Base-by-base conservation (phyloP, 805 yeast genomes). In the Yarrowia porcina region DNA sequence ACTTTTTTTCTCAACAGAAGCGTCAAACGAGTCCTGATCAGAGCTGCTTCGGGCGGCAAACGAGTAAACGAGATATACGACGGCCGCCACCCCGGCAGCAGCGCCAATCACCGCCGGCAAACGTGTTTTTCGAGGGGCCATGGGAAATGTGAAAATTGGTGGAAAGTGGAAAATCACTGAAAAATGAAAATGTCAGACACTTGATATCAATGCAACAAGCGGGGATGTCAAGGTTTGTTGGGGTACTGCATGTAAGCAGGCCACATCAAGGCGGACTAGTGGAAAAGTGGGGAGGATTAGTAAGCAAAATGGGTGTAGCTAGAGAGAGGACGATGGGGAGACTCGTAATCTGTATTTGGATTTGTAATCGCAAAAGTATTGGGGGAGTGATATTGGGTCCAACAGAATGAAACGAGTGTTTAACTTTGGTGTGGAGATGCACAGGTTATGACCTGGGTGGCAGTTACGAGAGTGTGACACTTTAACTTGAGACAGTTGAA, bases 1-100 rank as follows among this genome's bases (percentile, higher is more conserved):
- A n/a, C n/a, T n/a, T n/a, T n/a, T n/a, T n/a, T 20, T 25, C 20
- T n/a, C 8, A 1, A 15, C 32, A 4, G 30, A 15, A 2, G 20
- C 3, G 20, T 27, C 49, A n/a, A n/a, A 25, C 7, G 49, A 3
- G 42, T 25, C 42, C 1, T 11, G 6, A 13, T 30, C 27, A 0
- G 27, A 17, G 25, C 7, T 13, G 20, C 28, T 15, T 18, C 32
- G 20, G 25, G 21, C 17, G 3, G 32, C 33, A 25, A 52, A 25
- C 45, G 68, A 65, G 38, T 35, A 64, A 10, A 47, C 32, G 32
- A 28, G 28, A 27, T 42, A 41, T 2, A n/a, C 61, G 4, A 41
- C 62, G 4, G 64, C 35, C 7, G 42, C 52, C 5, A 28, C 61
- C 1, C 44, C 64, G 1, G 61, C 42, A 4, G 36, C 65, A 11